Evolutionary conservation across 352 stramenopile genomes (phyloP), one percentile per base, ranked within the genome.

Genomic region (Pythium oligandrum): DNA sequence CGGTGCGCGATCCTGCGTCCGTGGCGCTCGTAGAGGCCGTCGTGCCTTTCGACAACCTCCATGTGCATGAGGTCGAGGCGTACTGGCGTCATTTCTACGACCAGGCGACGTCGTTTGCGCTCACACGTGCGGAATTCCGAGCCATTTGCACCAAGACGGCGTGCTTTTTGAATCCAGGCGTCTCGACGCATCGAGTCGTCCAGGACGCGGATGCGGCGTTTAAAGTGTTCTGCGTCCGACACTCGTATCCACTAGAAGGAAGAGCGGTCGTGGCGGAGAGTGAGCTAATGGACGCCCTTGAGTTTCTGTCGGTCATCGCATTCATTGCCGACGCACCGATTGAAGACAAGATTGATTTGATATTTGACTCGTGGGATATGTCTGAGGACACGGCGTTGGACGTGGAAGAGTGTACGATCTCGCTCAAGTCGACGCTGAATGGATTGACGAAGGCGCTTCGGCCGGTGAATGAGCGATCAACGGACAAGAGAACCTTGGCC

Each of bases 301-400:
- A 94, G 55, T 91, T 94, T 57, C 59, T 90, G 40, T 86, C 83
- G 0, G 66, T 75, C 2, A 76, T 94, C 40, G 77, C 70, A 3
- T 89, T 93, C 47, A 78, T 92, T 43, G 71, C 72, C 10, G 64
- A 70, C 0, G 64, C 68, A 17, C 59, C 76, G 0, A 57, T 89
- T 31, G 72, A 91, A 17, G 82, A 93, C 55, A 94, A 94, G 53
- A 73, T 91, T 42, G 80, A 93, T 43, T 61, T 93, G 58, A 45
- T 94, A 5, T 93, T 91, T 57, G 84, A 94, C 55, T 90, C 82
- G 47, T 93, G 80, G 81, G 84, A 93, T 57, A 90, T 94, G 79
- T 94, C 82, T 0, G 79, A 91, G 51, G 82, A 92, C 35, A 78
- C 75, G 35, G 73, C 69, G 48, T 57, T 94, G 52, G 78, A 92